Base-by-base conservation (phyloP, 1,284 basidiomycete genomes). In the Serendipita sp. region DNA sequence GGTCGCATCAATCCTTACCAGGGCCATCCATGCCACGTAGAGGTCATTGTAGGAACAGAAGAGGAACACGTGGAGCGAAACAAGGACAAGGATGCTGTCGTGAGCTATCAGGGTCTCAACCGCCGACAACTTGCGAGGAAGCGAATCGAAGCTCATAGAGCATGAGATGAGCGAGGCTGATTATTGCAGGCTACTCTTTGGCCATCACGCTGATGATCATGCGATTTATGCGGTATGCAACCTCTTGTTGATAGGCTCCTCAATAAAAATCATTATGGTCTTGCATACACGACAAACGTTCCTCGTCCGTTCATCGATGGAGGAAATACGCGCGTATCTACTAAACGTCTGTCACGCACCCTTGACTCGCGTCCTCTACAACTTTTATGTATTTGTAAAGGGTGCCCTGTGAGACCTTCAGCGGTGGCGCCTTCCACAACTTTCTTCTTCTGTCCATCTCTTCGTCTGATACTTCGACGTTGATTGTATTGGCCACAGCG, bases 21-120 rank as follows among this genome's bases (percentile, higher is more conserved):
- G 77, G 90, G 91, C 63, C 87, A 90, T 79, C 93, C 92, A 62
- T 88, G 86, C 77, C 96, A 99, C 74, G 88, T 99, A 69, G 96
- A 99, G 75, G 82, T 96, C 74, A 91, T 96, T 74, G 84, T 96
- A 67, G 79, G 83, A 62, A 86, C 85, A 66, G 77, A 82, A 61
- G 84, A 87, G 61, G 83, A 82, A 67, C 85, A 92, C 75, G 91
- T 96, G 61, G 88, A 95, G 78, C 88, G 91, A 74, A 85, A 85
- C 73, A 91, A 89, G 73, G 91, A 93, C 78, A 85, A 88, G 74
- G 81, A 83, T 62, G 69, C 50, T 64, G 78, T 79, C 63, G 73
- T 78, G 64, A 72, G 74, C 43, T 74, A 89, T 61, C 69, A 77
- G 55, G 86, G 84, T 64, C 75, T 91, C 66, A 90, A 91, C 80